Base-by-base conservation (phyloP, 148 eudicot species). In the Rhododendron vialii region DNA sequence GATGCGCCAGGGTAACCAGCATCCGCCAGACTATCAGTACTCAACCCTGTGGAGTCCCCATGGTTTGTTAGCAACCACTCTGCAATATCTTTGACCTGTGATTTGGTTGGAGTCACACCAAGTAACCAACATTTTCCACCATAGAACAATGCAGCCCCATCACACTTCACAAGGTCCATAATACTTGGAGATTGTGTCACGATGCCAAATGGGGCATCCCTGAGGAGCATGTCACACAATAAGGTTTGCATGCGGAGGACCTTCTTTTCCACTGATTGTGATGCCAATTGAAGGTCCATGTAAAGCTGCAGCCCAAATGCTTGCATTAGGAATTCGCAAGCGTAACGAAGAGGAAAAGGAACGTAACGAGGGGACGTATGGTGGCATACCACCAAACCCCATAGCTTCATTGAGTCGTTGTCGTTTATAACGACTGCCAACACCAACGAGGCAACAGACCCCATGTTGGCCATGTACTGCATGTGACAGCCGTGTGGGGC, bases 341-440 rank as follows among this genome's bases (percentile, higher is more conserved):
- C 91, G 50, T 87, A 85, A 1, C 91, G 89, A 24, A 88, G 88
- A 1, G 91, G 89, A 45, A 87, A 89, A 80, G 90, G 86, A 30
- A 89, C 48, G 18, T 85, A 87, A 7, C 90, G 88, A 35, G 86
- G 89, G 3, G 93, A 87, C 0, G 89, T 87, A 75, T 91, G 91
- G 84, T 91, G 93, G 81, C 93, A 88, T 18, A 74, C 89, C 7
- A 89, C 90, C 82, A 91, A 79, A 18, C 93, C 91, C 93, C 93
- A 91, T 22, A 91, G 86, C 85, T 85, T 81, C 85, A 63, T 86
- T 6, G 87, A 85, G 47, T 82, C 73, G 7, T 85, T 84, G 12
- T 65, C 77, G 33, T 88, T 88, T 33, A 91, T 71, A 80, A 83
- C 17, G 35, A 91, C 81, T 0, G 93, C 90, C 88, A 91, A 51